phyloP scores from a whole-genome alignment of 2,329 filamentous ascomycete genomes.

The Fragosphaeria purpurea region DNA sequence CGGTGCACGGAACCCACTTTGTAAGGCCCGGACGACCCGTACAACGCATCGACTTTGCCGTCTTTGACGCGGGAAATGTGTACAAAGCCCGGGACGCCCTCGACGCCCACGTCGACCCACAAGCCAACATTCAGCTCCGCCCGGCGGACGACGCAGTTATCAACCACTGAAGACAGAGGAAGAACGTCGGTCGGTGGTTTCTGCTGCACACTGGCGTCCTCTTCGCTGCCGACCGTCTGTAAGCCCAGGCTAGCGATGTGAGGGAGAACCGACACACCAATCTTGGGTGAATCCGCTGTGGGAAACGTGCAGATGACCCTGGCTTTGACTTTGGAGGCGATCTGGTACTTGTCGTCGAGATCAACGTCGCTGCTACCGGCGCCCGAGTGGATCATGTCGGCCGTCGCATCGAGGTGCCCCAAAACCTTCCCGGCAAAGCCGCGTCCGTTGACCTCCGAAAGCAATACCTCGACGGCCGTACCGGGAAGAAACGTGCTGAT shows the following conservation, averaged over 20 bases:
- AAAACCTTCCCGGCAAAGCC: conserved; percentile 87
- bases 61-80: conserved; percentile 92
- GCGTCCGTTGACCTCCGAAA: conserved; percentile 62
- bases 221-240: neutral
- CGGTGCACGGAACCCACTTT: conserved; percentile 69
- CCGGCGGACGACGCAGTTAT: conserved; percentile 67
- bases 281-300: conserved; percentile 64
- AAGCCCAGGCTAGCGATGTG: conserved; percentile 57
- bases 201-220: neutral
- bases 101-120: conserved; percentile 62
- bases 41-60: conserved; percentile 75
- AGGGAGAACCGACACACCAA: conserved; percentile 82
- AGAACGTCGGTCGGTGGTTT: conserved; percentile 47
- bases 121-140: conserved; percentile 74
- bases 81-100: conserved; percentile 70
- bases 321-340: conserved; percentile 74
- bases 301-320: conserved; percentile 85
- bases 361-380: conserved; percentile 59
- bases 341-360: conserved; percentile 67
- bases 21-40: conserved; percentile 66
- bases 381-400: conserved; percentile 83
- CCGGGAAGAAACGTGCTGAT: conserved; percentile 87
- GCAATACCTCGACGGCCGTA: conserved; percentile 74
- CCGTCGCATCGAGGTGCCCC: conserved; percentile 82
- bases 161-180: conserved; percentile 64